These are phyloP conservation scores for Corrigiola litoralis DNA, from an alignment of 179 eudicot species.

Conservation along the genomic window DNA sequence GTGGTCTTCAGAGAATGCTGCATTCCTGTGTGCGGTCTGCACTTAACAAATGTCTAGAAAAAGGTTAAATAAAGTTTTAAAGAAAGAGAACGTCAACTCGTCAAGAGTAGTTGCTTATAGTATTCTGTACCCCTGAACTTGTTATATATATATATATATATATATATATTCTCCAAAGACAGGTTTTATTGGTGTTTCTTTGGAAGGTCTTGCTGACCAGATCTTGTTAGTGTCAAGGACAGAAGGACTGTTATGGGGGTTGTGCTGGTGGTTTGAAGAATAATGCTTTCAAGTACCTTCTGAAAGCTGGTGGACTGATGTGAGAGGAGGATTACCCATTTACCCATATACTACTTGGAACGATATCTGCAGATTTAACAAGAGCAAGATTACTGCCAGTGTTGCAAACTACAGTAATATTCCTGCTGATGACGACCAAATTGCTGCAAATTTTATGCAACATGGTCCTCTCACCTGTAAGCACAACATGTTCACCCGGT, in stretches of 20 bases:
- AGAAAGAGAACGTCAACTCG: too few relatives aligned
- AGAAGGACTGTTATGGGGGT: slow-evolving; percentile 65
- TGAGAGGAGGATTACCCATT: slow-evolving; percentile 67
- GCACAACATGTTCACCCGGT: background rate
- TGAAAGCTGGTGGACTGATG: slow-evolving; percentile 76
- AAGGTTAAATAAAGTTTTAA: too few relatives aligned
- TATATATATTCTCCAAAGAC: too few relatives aligned
- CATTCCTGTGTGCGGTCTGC: too few relatives aligned
- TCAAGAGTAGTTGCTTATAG: too few relatives aligned
- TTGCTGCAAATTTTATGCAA: slow-evolving; percentile 87
- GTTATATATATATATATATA: too few relatives aligned
- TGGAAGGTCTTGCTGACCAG: too few relatives aligned
- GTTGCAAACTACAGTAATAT: slow-evolving; percentile 81
- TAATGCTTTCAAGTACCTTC: slow-evolving; percentile 72
- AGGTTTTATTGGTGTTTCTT: too few relatives aligned
- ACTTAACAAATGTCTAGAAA: too few relatives aligned
- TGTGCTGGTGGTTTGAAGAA: slow-evolving; percentile 83
- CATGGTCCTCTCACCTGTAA: slow-evolving; percentile 89
- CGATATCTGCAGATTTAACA: slow-evolving; percentile 78
- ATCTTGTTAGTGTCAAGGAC: too few relatives aligned
- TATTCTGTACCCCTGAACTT: too few relatives aligned
- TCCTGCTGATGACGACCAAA: slow-evolving; percentile 77
- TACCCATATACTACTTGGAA: slow-evolving; percentile 74
- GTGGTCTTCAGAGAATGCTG: too few relatives aligned
- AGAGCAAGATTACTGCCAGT: slow-evolving; percentile 67